Percentiles rank a stretch among this genome's conserved stretches.
Evolutionary conservation across 148 eudicot species (phyloP).

Genomic region (Rheum nobile): DNA sequence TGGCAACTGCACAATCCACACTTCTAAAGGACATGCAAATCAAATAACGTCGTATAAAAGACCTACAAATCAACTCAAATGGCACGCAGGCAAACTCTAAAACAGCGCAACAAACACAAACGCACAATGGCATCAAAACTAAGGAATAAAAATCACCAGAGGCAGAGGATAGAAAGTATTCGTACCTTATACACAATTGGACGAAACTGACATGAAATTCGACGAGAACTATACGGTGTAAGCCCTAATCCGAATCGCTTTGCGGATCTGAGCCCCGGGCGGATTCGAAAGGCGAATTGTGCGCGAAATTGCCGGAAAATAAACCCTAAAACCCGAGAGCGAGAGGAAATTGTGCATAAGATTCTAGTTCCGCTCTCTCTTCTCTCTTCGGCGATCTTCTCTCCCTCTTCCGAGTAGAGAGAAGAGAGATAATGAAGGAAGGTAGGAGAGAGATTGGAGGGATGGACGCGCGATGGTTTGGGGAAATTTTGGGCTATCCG

Average conservation of each 20-base stretch:
- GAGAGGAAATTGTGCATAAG: not conserved
- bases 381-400: constrained; percentile 1
- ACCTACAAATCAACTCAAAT: not conserved
- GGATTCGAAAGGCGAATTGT: not conserved
- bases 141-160: not conserved
- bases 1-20: not conserved
- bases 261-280: not conserved
- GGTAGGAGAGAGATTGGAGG: not conserved
- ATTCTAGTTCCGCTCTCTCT: not conserved
- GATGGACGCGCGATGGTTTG: not conserved
- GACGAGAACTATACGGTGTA: not conserved
- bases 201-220: constrained; percentile 1
- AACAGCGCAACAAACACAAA: not conserved
- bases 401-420: not conserved
- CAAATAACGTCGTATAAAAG: not conserved
- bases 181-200: not conserved
- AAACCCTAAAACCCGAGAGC: not conserved
- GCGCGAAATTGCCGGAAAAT: not conserved
- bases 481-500: not conserved
- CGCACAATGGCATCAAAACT: not conserved
- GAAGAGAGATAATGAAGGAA: not conserved
- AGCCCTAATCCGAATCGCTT: not conserved
- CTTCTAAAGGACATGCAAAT: not conserved
- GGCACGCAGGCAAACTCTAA: not conserved
- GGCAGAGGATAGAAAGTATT: not conserved